A percentile compares a stretch with the other conserved stretches of the same genome.
Evolutionary conservation across 306 rosid species (phyloP).

Genomic region (Gillenia trifoliata): DNA sequence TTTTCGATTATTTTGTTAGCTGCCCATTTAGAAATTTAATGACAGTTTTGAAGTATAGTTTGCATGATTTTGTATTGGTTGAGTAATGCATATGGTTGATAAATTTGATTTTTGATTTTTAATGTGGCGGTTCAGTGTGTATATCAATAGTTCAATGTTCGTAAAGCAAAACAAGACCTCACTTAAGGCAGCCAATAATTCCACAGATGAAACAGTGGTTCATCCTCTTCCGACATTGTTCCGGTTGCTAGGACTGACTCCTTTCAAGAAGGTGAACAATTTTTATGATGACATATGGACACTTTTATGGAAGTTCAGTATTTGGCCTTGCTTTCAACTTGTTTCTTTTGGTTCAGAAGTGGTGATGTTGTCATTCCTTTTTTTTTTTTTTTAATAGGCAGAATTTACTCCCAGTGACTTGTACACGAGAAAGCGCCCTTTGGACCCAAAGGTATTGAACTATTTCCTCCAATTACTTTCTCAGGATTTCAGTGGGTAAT

Average conservation of each 20-base stretch:
- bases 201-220: constrained; percentile 65
- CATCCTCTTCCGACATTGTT: constrained; percentile 86
- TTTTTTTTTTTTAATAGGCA: constrained; percentile 44
- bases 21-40: not conserved
- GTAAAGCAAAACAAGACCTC: constrained; percentile 60
- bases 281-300: not conserved
- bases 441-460: constrained; percentile 49
- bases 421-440: constrained; percentile 68
- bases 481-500: constrained; percentile 8
- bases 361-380: constrained; percentile 16
- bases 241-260: constrained; percentile 65
- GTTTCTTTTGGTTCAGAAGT: constrained; percentile 11
- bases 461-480: constrained; percentile 3
- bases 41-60: not conserved
- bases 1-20: not conserved
- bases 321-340: not conserved
- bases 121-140: constrained; percentile 43
- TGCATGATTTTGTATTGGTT: constrained; percentile 1
- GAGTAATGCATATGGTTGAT: constrained; percentile 1
- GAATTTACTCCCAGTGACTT: constrained; percentile 78
- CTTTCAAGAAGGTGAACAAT: constrained; percentile 69
- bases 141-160: constrained; percentile 66
- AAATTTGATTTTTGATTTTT: constrained; percentile 1
- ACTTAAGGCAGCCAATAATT: constrained; percentile 60
- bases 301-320: not conserved